Evolutionary conservation across 2,329 filamentous ascomycete species (phyloP), one percentile per base, ranked within the genome.

Genomic region (Venturia nashicola): DNA sequence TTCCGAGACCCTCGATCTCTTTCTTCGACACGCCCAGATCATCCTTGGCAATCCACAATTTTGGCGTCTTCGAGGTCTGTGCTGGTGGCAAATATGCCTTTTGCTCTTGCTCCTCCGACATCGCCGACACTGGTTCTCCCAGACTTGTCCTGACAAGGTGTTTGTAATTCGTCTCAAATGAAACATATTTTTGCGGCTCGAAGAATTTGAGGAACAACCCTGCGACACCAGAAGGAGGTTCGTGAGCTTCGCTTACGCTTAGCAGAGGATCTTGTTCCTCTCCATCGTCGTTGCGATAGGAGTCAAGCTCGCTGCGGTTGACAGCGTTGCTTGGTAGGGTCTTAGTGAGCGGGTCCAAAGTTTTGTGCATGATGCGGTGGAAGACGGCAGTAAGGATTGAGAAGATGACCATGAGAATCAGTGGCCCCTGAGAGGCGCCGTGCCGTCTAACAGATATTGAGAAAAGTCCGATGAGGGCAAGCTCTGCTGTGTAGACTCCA

Each of bases 41-140:
- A 65, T 80, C 78, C 18, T 69, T 69, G 1, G 77, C 76, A 20
- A 80, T 76, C 78, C 78, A 80, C 20, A 80, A 64, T n/a, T 75
- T 74, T 2, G 78, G 77, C 1, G 73, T 76, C 57, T 76, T 73
- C 16, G 72, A 73, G 0, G 74, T 63, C n/a, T 65, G 34, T 27
- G 67, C 65, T 2, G 67, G 67, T n/a, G 66, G 61, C 27, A 34
- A 23, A 20, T 36, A 67, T 42, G 66, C 62, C 32, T 60, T 59
- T 7, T 72, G 14, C n/a, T 40, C 60, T 42, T 51, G 34, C 18
- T 64, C 61, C 70, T 44, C 65, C 65, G 32, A 74, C 64, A 68
- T 73, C 23, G n/a, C 32, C 1, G 60, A 14, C 11, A 59, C 42
- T 11, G 40, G 34, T 6, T 55, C 51, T 23, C 23, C 27, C n/a